Conservation (phyloP, 495 filamentous ascomycete genomes). For the Penicillium bialowiezense region DNA sequence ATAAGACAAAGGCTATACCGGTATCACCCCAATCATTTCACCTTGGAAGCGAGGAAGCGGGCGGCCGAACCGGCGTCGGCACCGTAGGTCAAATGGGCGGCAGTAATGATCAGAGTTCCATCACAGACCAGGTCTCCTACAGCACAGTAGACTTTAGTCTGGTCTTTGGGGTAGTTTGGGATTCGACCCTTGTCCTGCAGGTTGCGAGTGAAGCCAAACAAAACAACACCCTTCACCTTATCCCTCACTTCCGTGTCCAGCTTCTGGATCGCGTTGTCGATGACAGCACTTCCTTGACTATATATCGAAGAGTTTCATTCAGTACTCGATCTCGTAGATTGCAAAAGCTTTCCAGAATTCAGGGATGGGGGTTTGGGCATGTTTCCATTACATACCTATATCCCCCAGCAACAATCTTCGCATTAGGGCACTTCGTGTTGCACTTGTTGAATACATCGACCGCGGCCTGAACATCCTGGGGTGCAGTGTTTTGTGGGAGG, state of each 20-base stretch:
- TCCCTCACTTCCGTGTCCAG: constrained; percentile 36
- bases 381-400: constrained; percentile 31
- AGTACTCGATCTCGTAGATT: no score
- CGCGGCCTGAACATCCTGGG: constrained; percentile 39
- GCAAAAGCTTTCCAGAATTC: no score
- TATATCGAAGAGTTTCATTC: not conserved
- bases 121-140: constrained; percentile 49
- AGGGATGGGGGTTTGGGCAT: no score
- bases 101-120: constrained; percentile 45
- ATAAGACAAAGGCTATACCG: no score
- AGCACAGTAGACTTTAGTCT: constrained; percentile 49
- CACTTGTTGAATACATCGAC: constrained; percentile 34
- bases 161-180: constrained; percentile 40
- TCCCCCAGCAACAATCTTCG: constrained; percentile 52
- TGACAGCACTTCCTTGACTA: constrained; percentile 55
- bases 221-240: constrained; percentile 50
- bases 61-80: constrained; percentile 13
- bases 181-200: constrained; percentile 46
- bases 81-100: constrained; percentile 46
- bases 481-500: constrained; percentile 21
- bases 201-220: constrained; percentile 57
- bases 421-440: constrained; percentile 47
- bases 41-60: constrained; percentile 11
- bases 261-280: constrained; percentile 44
- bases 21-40: constrained; percentile 1